Evolutionary conservation across 257 asterid genomes (phyloP), one percentile per base, ranked within the genome.

Genomic region (Eucommia ulmoides): DNA sequence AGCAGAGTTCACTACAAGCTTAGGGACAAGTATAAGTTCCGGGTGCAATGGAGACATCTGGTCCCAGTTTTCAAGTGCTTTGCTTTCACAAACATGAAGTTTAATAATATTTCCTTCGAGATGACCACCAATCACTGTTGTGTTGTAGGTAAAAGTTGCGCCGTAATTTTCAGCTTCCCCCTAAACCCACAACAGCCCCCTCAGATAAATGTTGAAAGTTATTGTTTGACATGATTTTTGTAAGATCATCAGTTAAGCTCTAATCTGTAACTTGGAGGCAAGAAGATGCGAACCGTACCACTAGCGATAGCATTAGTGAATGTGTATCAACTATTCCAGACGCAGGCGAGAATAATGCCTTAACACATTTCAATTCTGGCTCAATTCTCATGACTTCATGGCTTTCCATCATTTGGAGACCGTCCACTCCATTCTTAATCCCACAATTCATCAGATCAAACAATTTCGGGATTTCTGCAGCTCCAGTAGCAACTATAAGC

Each of bases 81-180:
- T 45, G 79, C 77, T 82, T 50, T 65, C 91, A 24, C 73, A 71
- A 65, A 85, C 51, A 53, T 70, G 75, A 53, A 89, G 83, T 55
- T 78, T 68, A 45, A 80, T 53, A 45, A 10, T 56, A 22, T 57
- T 77, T 29, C 52, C 80, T 41, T 73, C 71, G 20, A 54, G 41
- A 52, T 62, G 65, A 44, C 97, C 94, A 25, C 96, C 96, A 57
- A 67, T 71, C 15, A 74, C 93, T 7, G 85, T 63, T 49, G 93
- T 62, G 49, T 65, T 70, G 75, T 80, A 80, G n/a, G 84, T 72
- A 70, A 88, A 69, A 44, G 55, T 67, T 23, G 85, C 62, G 1
- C 97, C 85, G 11, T 67, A 67, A 68, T 68, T 82, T 76, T 89
- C 97, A 65, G 96, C 95, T 71, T 84, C 93, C 24, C 89, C 97